A percentile compares a stretch with the other conserved stretches of the same genome.
phyloP scores from a whole-genome alignment of 2,329 filamentous ascomycete genomes.

The Venturia nashicola region DNA sequence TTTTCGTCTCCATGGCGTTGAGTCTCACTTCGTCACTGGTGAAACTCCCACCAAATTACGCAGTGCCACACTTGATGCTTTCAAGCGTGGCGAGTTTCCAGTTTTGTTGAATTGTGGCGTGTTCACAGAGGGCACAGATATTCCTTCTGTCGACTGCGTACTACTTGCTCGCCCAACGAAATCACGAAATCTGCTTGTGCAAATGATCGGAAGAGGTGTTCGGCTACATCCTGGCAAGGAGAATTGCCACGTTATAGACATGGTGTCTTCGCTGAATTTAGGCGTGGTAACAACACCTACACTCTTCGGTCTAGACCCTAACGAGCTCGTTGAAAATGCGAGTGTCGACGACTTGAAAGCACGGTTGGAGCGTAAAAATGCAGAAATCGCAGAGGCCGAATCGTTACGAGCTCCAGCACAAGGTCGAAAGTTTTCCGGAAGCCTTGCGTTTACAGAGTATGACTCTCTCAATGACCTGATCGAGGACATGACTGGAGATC shows the following conservation, averaged over 20 bases:
- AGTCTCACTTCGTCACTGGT: slow-evolving; percentile 79
- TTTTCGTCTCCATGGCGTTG: slow-evolving; percentile 67
- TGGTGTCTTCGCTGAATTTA: slow-evolving; percentile 74
- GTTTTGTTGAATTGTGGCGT: slow-evolving; percentile 91
- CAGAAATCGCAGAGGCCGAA: slow-evolving; percentile 59
- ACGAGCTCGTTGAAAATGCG: slow-evolving; percentile 58
- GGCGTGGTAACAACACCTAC: slow-evolving; percentile 88
- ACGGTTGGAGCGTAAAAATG: slow-evolving; percentile 28
- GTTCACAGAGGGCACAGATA: slow-evolving; percentile 95
- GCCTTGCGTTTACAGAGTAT: slow-evolving; percentile 76
- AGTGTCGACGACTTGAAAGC: slow-evolving; percentile 39
- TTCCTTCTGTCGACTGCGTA: slow-evolving; percentile 93
- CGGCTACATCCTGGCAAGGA: slow-evolving; percentile 67
- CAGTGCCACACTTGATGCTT: slow-evolving; percentile 58
- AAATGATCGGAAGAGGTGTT: slow-evolving; percentile 97
- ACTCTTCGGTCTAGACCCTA: slow-evolving; percentile 81
- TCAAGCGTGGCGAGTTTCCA: slow-evolving; percentile 64
- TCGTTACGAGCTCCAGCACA: neutral
- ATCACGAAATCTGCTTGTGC: slow-evolving; percentile 84
- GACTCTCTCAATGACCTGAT: slow-evolving; percentile 86
- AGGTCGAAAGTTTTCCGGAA: slow-evolving; percentile 9
- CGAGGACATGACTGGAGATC: slow-evolving; percentile 65
- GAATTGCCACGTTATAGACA: slow-evolving; percentile 90
- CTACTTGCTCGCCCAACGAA: slow-evolving; percentile 77
- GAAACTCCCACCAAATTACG: slow-evolving; percentile 61